Percentiles rank a stretch among this genome's conserved stretches.
Evolutionary conservation across 257 asterid genomes (phyloP).

Genomic region (Solanum chiquidenum): DNA sequence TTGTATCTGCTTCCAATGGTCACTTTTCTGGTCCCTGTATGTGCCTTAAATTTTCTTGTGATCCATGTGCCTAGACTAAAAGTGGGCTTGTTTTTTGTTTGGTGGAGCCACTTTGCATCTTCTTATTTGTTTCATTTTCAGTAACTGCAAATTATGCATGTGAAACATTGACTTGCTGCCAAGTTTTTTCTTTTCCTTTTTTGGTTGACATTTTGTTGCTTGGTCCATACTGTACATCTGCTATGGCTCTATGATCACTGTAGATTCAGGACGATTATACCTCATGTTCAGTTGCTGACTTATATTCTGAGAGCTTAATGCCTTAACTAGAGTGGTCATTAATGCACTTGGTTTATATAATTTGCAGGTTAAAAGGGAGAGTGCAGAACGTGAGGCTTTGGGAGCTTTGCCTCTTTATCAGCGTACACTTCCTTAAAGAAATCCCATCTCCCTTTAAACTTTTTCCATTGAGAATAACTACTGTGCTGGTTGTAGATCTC

Average conservation of each 20-base stretch:
- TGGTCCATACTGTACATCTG: neutral
- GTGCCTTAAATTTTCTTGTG: neutral
- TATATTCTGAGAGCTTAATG: neutral
- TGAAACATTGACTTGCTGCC: neutral
- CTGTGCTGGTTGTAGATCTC: neutral
- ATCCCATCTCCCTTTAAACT: neutral
- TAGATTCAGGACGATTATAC: neutral
- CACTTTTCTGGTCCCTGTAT: neutral
- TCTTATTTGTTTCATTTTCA: neutral
- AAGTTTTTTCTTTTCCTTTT: neutral
- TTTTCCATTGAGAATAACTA: neutral
- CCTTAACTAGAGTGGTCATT: neutral
- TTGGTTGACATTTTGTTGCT: neutral
- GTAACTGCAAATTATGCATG: neutral
- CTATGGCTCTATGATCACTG: neutral
- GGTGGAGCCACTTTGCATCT: neutral
- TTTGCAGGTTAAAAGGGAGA: constrained; percentile 77
- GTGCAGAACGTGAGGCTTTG: constrained; percentile 85
- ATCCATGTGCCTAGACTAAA: neutral
- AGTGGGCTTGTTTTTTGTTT: neutral
- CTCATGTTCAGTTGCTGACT: neutral
- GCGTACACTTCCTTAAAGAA: constrained; percentile 68
- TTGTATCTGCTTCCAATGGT: neutral
- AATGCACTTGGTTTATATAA: neutral
- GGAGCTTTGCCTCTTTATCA: constrained; percentile 95